Base-by-base conservation (phyloP, 129 eudicot genomes). In the Flaveria trinervia region DNA sequence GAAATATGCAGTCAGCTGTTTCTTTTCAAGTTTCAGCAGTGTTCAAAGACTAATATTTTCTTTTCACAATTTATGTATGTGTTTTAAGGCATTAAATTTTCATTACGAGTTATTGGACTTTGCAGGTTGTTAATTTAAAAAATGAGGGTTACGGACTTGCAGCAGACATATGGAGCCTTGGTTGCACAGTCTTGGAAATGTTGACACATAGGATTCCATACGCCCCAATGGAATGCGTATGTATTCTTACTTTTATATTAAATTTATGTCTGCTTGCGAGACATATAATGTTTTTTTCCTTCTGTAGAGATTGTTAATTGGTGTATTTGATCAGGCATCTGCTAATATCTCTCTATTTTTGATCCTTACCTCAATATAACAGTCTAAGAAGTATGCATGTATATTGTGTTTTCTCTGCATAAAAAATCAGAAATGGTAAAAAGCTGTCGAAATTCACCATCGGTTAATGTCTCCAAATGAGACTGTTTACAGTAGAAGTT, bases 131-230 rank as follows among this genome's bases (percentile, higher is more conserved):
- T 30, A 81, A 85, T 72, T 55, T 67, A 49, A 83, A 77, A 71
- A 85, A 82, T 76, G 77, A 69, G 62, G 96, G 97, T 15, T 93
- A 90, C 84, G 98, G 98, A 45, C 89, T 85, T 67, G 87, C 97
- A 45, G 98, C 98, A 76, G 98, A 93, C 87, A 93, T 93, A 75
- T 93, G 98, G 98, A 93, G 98, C 83, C 97, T 93, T 71, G 98
- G 98, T 23, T 93, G 98, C 74, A 93, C 98, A 25, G 98, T 93
- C 25, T 73, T 93, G 75, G 98, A 93, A 88, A 86, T 93, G 98
- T 84, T 88, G 81, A 93, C 98, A 7, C 73, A 87, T 23, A 85
- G 85, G 67, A 84, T 93, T 77, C 98, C 98, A 0, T 93, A 93
- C 68, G 50, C 80, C 28, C 88, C 88, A 68, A 70, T 93, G 83